Evolutionary conservation across 371 early-diverging fungal species (phyloP).

Genomic region (Mortierella sp.): DNA sequence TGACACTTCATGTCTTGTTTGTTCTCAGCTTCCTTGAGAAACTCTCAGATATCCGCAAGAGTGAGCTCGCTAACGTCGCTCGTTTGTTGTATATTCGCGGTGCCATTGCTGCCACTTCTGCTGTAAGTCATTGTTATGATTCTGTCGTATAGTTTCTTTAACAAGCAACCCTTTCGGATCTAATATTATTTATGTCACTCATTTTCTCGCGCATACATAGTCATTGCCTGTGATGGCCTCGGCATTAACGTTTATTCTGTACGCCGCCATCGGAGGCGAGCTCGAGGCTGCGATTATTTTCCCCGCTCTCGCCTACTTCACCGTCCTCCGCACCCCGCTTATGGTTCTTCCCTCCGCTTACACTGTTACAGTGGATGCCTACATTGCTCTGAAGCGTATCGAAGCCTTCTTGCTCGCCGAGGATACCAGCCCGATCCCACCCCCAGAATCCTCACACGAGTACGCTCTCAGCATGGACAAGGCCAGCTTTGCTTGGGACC

Average conservation of each 20-base stretch:
- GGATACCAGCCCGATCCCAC: conserved; percentile 65
- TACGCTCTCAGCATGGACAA: conserved; percentile 57
- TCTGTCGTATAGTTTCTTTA: background rate
- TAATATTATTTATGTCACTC: background rate
- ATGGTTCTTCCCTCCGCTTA: conserved; percentile 78
- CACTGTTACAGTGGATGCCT: conserved; percentile 70
- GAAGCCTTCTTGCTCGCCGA: conserved; percentile 70
- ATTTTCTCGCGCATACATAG: conserved; percentile 52
- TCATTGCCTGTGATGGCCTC: conserved; percentile 68
- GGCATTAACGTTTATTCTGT: conserved; percentile 57
- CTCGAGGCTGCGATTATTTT: conserved; percentile 57
- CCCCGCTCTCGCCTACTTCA: conserved; percentile 62
- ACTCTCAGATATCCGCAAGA: conserved; percentile 34
- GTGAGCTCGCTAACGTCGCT: conserved; percentile 33
- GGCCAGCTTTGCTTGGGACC: conserved; percentile 75
- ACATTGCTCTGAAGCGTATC: conserved; percentile 74
- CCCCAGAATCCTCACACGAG: conserved; percentile 53
- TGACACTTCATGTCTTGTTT: no score
- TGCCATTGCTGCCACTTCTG: conserved; percentile 47
- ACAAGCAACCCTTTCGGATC: no score
- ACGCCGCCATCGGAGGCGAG: conserved; percentile 47
- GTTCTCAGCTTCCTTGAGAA: conserved; percentile 32
- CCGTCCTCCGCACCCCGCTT: conserved; percentile 71
- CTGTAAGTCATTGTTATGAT: conserved; percentile 22
- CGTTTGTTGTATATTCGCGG: conserved; percentile 42